Percentiles rank a stretch among this genome's conserved stretches.
phyloP scores from a whole-genome alignment of 2,329 filamentous ascomycete genomes.

The Rasamsonia emersonii region DNA sequence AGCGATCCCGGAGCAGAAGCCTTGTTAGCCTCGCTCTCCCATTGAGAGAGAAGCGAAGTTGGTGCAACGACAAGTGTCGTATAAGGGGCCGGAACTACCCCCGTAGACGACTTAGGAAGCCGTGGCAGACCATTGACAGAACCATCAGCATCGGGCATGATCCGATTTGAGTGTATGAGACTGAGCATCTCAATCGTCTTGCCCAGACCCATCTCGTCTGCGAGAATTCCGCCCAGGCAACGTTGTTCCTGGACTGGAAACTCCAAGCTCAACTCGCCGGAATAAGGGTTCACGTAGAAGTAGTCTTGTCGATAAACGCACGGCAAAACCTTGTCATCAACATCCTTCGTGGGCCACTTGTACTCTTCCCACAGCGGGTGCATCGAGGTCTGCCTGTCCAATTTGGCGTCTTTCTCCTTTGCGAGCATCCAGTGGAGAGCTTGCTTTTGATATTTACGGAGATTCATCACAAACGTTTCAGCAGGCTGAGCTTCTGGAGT shows the following conservation, averaged over 20 bases:
- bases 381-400: conserved; percentile 70
- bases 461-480: conserved; percentile 68
- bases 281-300: conserved; percentile 97
- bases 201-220: conserved; percentile 93
- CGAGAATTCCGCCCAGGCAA: conserved; percentile 84
- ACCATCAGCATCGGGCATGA: conserved; percentile 19
- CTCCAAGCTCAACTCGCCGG: conserved; percentile 80
- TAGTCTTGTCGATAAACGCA: conserved; percentile 55
- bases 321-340: conserved; percentile 69
- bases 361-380: conserved; percentile 98
- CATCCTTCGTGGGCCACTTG: conserved; percentile 76
- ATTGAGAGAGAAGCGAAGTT: conserved; percentile 93
- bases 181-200: conserved; percentile 99
- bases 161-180: conserved; percentile 72
- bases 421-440: conserved; percentile 92
- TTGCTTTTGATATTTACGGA: conserved; percentile 92
- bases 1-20: conserved; percentile 77
- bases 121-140: conserved; percentile 56
- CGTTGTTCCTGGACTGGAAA: conserved; percentile 93
- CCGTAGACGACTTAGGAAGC: conserved; percentile 48
- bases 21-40: conserved; percentile 90
- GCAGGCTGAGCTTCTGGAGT: conserved; percentile 81
- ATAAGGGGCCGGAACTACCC: conserved; percentile 63
- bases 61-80: conserved; percentile 94
- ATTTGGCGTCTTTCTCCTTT: conserved; percentile 75